Conservation (phyloP, 331 rosid genomes). For the Phaseolus coccineus region DNA sequence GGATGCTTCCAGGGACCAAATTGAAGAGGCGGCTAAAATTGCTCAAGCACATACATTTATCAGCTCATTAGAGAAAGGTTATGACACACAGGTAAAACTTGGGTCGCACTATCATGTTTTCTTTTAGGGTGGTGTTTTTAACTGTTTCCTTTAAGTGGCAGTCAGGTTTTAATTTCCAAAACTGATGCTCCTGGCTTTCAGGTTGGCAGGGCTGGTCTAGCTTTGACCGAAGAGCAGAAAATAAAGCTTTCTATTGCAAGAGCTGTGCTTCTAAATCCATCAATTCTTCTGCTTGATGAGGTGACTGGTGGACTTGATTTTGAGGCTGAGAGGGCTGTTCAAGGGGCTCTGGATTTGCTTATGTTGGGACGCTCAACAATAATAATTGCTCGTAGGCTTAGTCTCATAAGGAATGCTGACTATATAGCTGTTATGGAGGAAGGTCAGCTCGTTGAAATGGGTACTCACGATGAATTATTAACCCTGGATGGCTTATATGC, state of each 20-base stretch:
- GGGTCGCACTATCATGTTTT: conserved; percentile 39
- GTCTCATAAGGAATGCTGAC: conserved; percentile 98
- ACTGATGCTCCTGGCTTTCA: conserved; percentile 49
- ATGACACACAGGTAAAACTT: conserved; percentile 86
- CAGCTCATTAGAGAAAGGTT: conserved; percentile 84
- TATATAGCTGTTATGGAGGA: conserved; percentile 99
- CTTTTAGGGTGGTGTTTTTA: conserved; percentile 4
- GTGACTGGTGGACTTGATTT: conserved; percentile 99
- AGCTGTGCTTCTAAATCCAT: conserved; percentile 96
- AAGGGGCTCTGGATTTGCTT: conserved; percentile 94
- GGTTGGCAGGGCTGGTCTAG: conserved; percentile 96
- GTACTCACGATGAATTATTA: conserved; percentile 94
- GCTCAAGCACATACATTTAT: conserved; percentile 99
- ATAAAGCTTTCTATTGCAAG: conserved; percentile 97
- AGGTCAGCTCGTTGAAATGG: conserved; percentile 99
- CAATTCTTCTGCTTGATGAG: conserved; percentile 96
- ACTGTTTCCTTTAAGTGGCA: conserved; percentile 16
- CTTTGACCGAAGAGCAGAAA: conserved; percentile 96
- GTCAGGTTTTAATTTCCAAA: conserved; percentile 30
- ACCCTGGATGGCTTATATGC: conserved; percentile 85
- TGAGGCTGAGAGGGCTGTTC: conserved; percentile 99
- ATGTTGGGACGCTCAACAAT: conserved; percentile 98
- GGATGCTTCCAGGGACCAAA: conserved; percentile 88
- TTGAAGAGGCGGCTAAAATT: conserved; percentile 99
- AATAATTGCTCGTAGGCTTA: conserved; percentile 98